These are phyloP conservation scores for Trichoderma atroviride DNA, from an alignment of 2,329 filamentous ascomycete species.

Conservation along the genomic window DNA sequence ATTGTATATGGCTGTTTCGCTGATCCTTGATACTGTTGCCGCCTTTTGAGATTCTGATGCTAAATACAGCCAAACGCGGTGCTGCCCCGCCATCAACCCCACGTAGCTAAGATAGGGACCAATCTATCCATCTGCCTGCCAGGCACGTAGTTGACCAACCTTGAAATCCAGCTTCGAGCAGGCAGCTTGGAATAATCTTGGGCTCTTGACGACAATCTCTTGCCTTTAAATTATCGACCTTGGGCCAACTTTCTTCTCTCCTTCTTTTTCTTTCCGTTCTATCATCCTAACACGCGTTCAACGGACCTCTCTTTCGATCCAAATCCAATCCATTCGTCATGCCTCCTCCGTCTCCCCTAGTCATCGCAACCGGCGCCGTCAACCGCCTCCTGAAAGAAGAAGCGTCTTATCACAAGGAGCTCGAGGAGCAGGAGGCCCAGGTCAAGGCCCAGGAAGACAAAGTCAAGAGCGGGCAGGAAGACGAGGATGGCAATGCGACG, in stretches of 20 bases:
- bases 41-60: not conserved
- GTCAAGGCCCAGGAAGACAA: slow-evolving; percentile 69
- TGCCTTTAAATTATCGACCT: not conserved
- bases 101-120: slow-evolving; percentile 4
- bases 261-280: not conserved
- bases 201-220: not conserved
- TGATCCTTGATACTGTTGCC: not conserved
- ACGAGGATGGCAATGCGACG: slow-evolving; percentile 73
- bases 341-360: slow-evolving; percentile 74
- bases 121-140: slow-evolving; percentile 8
- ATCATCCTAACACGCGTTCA: not conserved
- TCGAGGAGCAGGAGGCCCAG: slow-evolving; percentile 71
- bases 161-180: not conserved
- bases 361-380: slow-evolving; percentile 79
- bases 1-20: not conserved
- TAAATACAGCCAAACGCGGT: not conserved
- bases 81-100: slow-evolving; percentile 24
- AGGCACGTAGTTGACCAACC: slow-evolving; percentile 2
- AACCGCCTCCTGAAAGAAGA: slow-evolving; percentile 90
- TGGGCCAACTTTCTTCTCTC: too few species aligned
- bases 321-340: slow-evolving; percentile 49
- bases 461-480: slow-evolving; percentile 49
- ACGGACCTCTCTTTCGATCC: not conserved
- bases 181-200: not conserved
- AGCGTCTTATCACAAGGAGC: slow-evolving; percentile 84